Percentiles rank a stretch among this genome's conserved stretches.
Conservation (phyloP, 371 early-diverging fungal species). For the Basidiobolus heterosporus region DNA sequence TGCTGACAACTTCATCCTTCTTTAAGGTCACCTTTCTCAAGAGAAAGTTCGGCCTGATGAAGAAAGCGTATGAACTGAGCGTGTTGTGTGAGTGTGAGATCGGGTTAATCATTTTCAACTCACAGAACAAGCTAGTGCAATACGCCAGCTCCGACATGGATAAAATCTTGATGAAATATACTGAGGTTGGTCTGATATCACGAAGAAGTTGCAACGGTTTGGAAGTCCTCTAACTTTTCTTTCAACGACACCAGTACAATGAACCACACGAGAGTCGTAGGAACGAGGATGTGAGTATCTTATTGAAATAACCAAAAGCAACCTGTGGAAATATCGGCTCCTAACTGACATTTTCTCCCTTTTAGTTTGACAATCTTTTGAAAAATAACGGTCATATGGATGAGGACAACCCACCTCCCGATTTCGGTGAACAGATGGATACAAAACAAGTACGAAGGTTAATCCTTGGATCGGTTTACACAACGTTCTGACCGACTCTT, state of each 20-base stretch:
- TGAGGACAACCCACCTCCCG: background rate
- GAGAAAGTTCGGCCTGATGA: conserved; percentile 95
- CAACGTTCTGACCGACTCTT: background rate
- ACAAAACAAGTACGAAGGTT: background rate
- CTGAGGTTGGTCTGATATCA: conserved; percentile 34
- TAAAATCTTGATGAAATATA: conserved; percentile 77
- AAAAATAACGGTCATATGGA: background rate
- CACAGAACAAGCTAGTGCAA: conserved; percentile 80
- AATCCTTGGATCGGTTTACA: background rate
- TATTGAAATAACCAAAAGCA: background rate
- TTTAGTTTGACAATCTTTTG: background rate
- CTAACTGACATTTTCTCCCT: background rate
- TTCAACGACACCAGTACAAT: conserved; percentile 22
- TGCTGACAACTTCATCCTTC: conserved; percentile 1
- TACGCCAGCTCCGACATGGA: conserved; percentile 85
- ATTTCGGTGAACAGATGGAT: background rate
- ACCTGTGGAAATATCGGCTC: background rate
- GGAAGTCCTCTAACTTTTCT: background rate
- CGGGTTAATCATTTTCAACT: conserved; percentile 81
- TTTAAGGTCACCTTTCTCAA: conserved; percentile 88
- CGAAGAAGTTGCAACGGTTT: background rate
- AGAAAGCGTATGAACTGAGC: conserved; percentile 96
- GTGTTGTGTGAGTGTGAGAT: conserved; percentile 95
- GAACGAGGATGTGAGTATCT: conserved; percentile 37
- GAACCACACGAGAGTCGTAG: conserved; percentile 46